A percentile compares a stretch with the other conserved stretches of the same genome.
Evolutionary conservation across 2,329 filamentous ascomycete genomes (phyloP).

Genomic region (Aspergillus arachidicola): DNA sequence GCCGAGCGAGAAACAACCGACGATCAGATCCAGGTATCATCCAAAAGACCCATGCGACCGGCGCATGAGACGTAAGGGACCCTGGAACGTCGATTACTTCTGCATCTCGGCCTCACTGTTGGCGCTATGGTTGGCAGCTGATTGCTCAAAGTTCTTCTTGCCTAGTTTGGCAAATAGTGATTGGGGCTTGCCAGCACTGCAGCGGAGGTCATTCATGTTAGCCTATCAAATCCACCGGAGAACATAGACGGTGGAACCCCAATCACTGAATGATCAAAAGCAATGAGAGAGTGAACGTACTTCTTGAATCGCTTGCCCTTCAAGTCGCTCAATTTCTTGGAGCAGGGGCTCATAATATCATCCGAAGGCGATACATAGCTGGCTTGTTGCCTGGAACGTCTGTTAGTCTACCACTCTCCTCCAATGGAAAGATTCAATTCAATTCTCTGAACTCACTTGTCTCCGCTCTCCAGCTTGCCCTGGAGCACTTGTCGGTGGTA

Average conservation of each 20-base stretch:
- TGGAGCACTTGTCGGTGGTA: constrained; percentile 47
- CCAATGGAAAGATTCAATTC: background rate
- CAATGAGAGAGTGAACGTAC: constrained; percentile 30
- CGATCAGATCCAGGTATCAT: background rate
- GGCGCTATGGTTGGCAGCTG: constrained; percentile 22
- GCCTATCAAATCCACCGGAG: background rate
- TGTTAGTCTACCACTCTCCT: constrained; percentile 5
- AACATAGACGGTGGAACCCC: no score
- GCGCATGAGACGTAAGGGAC: constrained; percentile 5
- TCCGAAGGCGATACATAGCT: constrained; percentile 53
- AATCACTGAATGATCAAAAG: background rate
- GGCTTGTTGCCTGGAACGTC: constrained; percentile 28
- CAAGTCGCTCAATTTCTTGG: constrained; percentile 52
- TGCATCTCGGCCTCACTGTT: constrained; percentile 4
- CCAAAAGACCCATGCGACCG: constrained; percentile 12
- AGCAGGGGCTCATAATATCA: constrained; percentile 53
- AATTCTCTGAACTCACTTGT: constrained; percentile 35
- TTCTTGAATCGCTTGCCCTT: constrained; percentile 54
- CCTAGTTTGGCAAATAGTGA: constrained; percentile 50
- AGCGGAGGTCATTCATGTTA: constrained; percentile 1
- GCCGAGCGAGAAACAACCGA: constrained; percentile 1
- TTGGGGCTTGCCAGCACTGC: constrained; percentile 45
- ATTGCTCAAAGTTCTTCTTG: constrained; percentile 49
- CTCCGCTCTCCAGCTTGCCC: constrained; percentile 41
- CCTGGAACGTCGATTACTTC: background rate